These are phyloP conservation scores for Alternaria alternata DNA, from an alignment of 2,329 filamentous ascomycete genomes.

Conservation along the genomic window DNA sequence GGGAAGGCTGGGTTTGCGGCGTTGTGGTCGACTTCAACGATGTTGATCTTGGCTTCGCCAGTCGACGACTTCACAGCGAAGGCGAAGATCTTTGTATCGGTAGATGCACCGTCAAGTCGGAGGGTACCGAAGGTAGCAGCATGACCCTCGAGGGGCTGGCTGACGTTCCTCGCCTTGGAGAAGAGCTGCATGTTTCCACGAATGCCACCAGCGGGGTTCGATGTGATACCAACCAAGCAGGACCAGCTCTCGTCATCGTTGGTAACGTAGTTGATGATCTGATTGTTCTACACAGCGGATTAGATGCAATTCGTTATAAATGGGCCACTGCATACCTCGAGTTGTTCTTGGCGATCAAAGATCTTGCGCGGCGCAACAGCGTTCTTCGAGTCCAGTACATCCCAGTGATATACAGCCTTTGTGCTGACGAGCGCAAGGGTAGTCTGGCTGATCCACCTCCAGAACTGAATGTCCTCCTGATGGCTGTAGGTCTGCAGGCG, in stretches of 20 bases:
- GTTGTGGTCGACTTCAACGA: slow-evolving; percentile 96
- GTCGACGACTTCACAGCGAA: slow-evolving; percentile 91
- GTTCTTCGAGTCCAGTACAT: slow-evolving; percentile 87
- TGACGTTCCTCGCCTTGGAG: slow-evolving; percentile 94
- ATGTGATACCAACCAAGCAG: slow-evolving; percentile 95
- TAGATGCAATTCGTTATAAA: slow-evolving; percentile 19
- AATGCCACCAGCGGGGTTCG: slow-evolving; percentile 89
- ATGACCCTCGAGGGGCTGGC: slow-evolving; percentile 97
- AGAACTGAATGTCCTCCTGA: slow-evolving; percentile 97
- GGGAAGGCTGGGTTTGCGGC: slow-evolving; percentile 86
- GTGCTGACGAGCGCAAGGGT: slow-evolving; percentile 91
- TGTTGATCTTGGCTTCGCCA: slow-evolving; percentile 88
- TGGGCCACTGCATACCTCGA: slow-evolving; percentile 68
- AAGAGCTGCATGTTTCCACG: slow-evolving; percentile 97
- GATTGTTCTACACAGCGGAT: slow-evolving; percentile 71
- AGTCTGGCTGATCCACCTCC: slow-evolving; percentile 97
- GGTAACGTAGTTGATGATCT: slow-evolving; percentile 99
- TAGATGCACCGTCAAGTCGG: slow-evolving; percentile 84
- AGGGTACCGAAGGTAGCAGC: slow-evolving; percentile 93
- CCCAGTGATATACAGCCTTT: slow-evolving; percentile 94
- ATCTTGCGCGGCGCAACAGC: slow-evolving; percentile 79
- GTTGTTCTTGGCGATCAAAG: slow-evolving; percentile 92
- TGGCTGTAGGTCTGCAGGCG: slow-evolving; percentile 97
- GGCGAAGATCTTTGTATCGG: slow-evolving; percentile 94
- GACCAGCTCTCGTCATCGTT: slow-evolving; percentile 98